Base-by-base conservation (phyloP, 164 flowering plant species). In the Annona squamosa region DNA sequence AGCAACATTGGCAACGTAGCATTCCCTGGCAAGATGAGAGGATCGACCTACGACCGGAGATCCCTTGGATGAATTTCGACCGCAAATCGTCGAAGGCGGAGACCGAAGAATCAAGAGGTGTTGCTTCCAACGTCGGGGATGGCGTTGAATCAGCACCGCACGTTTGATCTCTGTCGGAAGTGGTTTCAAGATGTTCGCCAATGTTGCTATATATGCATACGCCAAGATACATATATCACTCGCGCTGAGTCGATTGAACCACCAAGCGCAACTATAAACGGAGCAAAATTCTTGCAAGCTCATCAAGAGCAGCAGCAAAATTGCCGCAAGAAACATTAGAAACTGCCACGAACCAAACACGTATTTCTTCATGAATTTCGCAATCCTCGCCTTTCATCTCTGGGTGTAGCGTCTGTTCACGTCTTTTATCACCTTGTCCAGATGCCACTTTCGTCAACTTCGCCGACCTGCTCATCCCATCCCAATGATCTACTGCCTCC, bases 271-370 rank as follows among this genome's bases (percentile, higher is more conserved):
- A 2, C 10, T 70, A 56, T 75, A 75, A 9, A 70, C 73, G 4
- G 73, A 70, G 46, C 79, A 77, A 46, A 77, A 77, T 13, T 70
- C 65, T 41, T 77, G 73, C n/a, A 77, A 26, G 18, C 46, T 48
- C 46, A 46, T 73, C 61, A 73, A 18, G 59, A 77, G 13, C 67
- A 77, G 45, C 52, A 77, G 56, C 62, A 73, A 4, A 42, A 68
- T 63, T 4, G 75, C 65, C 0, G 69, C 79, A 18, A 77, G 43
- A 4, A 77, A 48, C 46, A 72, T 68, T 4, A 77, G 75, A n/a
- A 72, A 1, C 65, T 64, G n/a, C 79, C 79, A 77, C 43, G 75
- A 77, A 13, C 37, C 72, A 72, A 72, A 76, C 72, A 76, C 79
- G 62, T 72, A 76, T 5, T 4, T 44, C 59, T 65, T 68, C 76